A percentile compares a stretch with the other conserved stretches of the same genome.
These are phyloP conservation scores for Aspergillus bertholletiae DNA, from an alignment of 495 filamentous ascomycete species.

Conservation along the genomic window DNA sequence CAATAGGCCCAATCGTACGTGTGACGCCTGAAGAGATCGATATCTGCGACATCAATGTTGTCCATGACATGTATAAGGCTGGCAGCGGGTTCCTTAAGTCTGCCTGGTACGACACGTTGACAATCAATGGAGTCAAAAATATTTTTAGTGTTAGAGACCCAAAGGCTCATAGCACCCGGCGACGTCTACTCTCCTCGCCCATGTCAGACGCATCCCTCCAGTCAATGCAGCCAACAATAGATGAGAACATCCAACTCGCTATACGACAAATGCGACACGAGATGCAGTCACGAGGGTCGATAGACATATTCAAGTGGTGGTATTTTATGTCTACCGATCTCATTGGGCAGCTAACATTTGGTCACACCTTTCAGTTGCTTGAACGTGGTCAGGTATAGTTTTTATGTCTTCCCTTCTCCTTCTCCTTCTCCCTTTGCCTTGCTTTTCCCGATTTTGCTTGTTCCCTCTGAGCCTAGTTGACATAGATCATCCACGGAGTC, in stretches of 20 bases:
- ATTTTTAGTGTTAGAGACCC: conserved; percentile 32
- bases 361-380: conserved; percentile 42
- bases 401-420: not conserved
- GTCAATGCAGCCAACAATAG: conserved; percentile 14
- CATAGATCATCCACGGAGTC: no score
- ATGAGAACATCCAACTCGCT: conserved; percentile 12
- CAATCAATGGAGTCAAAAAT: conserved; percentile 10
- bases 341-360: conserved; percentile 45
- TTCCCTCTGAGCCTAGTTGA: no score
- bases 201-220: conserved; percentile 25
- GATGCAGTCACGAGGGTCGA: conserved; percentile 11
- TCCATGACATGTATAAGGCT: conserved; percentile 37
- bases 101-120: conserved; percentile 17
- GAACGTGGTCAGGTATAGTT: conserved; percentile 34
- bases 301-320: conserved; percentile 45
- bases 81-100: conserved; percentile 28
- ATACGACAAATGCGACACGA: conserved; percentile 24
- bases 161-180: conserved; percentile 24
- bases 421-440: no score
- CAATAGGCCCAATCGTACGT: conserved; percentile 41
- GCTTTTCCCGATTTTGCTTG: no score
- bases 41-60: conserved; percentile 31
- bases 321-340: conserved; percentile 44
- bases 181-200: conserved; percentile 32
- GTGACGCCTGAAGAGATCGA: conserved; percentile 33